Conservation (phyloP, 306 rosid genomes). For the Pachyrhizus erosus region DNA sequence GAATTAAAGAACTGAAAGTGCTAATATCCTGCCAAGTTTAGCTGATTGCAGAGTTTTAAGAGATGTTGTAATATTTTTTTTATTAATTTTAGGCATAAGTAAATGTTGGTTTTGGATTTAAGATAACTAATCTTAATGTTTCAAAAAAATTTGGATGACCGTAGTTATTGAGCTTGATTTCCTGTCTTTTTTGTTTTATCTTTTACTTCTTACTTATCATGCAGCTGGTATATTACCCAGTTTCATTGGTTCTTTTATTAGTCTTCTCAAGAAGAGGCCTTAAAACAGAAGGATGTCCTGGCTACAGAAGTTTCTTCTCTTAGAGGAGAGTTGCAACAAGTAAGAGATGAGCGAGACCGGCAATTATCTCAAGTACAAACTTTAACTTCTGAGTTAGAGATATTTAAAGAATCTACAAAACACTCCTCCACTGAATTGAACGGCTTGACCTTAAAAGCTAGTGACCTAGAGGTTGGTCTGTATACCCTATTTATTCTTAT, state of each 20-base stretch:
- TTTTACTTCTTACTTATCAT: conserved; percentile 7
- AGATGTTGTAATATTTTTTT: neutral
- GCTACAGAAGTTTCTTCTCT: conserved; percentile 71
- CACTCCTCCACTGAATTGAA: conserved; percentile 66
- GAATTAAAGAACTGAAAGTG: neutral
- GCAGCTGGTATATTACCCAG: conserved; percentile 37
- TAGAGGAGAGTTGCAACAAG: conserved; percentile 83
- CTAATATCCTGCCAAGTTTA: neutral
- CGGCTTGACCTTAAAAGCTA: conserved; percentile 59
- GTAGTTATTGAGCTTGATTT: conserved; percentile 10
- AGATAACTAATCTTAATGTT: neutral
- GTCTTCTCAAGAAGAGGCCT: conserved; percentile 96
- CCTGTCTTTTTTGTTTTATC: conserved; percentile 16
- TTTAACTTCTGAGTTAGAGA: conserved; percentile 60
- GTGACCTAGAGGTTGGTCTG: conserved; percentile 77
- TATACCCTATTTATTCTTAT: neutral
- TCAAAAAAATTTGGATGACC: conserved; percentile 2
- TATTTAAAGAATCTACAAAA: conserved; percentile 66
- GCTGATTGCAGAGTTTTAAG: neutral
- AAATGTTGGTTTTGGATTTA: conserved; percentile 8
- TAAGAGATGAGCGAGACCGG: conserved; percentile 82
- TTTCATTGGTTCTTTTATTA: conserved; percentile 53
- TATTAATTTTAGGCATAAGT: neutral
- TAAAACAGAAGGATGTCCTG: conserved; percentile 83
- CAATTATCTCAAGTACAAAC: conserved; percentile 65